Evolutionary conservation across 768 basidiomycete species (phyloP).

Genomic region (Agaricus subrufescens): DNA sequence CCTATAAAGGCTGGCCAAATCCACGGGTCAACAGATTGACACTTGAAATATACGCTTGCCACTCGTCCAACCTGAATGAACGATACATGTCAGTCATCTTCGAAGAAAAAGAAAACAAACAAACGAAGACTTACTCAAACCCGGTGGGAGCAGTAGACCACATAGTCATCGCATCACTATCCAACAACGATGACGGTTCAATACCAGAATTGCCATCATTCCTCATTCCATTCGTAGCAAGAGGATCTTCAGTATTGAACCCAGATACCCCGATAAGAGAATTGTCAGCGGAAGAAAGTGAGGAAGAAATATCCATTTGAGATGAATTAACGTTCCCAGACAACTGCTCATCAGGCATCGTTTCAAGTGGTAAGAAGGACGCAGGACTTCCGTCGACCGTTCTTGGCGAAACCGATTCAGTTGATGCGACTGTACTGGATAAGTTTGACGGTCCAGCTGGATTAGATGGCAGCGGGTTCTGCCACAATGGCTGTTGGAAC

Average conservation of each 20-base stretch:
- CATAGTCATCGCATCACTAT: constrained; percentile 52
- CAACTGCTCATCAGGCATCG: constrained; percentile 6
- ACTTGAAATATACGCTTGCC: constrained; percentile 19
- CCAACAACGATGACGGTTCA: constrained; percentile 23
- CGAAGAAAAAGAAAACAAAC: not conserved
- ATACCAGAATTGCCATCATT: not conserved
- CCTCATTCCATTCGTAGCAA: not conserved
- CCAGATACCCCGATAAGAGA: not conserved
- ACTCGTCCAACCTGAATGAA: constrained; percentile 33
- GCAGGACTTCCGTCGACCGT: not conserved
- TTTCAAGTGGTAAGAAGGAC: not conserved
- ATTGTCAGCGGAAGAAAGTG: not conserved
- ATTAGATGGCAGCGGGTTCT: not conserved
- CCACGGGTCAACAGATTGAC: constrained; percentile 21
- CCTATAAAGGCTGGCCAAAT: not conserved
- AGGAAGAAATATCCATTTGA: not conserved
- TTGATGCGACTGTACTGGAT: not conserved
- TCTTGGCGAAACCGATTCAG: not conserved
- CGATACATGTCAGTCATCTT: not conserved
- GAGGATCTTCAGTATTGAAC: not conserved
- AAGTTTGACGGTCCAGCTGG: not conserved
- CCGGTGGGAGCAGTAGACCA: constrained; percentile 59
- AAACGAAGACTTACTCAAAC: constrained; percentile 45
- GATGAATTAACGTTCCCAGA: not conserved
- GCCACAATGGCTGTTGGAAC: not conserved